Percentiles rank a stretch among this genome's conserved stretches.
phyloP scores from a whole-genome alignment of 2,329 filamentous ascomycete species.

The Aspergillus japonicus region DNA sequence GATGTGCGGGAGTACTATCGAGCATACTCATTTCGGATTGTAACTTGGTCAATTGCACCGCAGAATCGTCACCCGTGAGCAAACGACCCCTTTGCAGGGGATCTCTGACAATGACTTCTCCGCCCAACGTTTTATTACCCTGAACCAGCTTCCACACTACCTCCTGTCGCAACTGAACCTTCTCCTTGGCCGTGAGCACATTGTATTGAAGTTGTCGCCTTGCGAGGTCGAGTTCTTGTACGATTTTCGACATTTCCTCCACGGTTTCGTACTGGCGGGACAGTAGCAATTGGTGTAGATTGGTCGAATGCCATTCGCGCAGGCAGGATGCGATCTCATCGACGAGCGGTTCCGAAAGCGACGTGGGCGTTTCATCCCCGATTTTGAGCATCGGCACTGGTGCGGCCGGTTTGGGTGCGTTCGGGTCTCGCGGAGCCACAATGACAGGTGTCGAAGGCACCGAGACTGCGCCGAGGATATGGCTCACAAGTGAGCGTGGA shows the following conservation, averaged over 20 bases:
- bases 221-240: constrained; percentile 78
- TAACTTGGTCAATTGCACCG: constrained; percentile 83
- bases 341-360: constrained; percentile 81
- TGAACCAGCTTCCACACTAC: constrained; percentile 94
- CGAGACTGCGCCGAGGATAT: constrained; percentile 28
- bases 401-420: constrained; percentile 71
- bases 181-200: constrained; percentile 83
- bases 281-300: constrained; percentile 87
- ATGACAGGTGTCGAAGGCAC: constrained; percentile 35
- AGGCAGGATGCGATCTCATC: constrained; percentile 97
- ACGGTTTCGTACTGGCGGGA: constrained; percentile 76
- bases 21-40: constrained; percentile 96
- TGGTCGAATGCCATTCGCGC: constrained; percentile 97
- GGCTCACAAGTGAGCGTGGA: constrained; percentile 29
- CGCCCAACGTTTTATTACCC: constrained; percentile 90
- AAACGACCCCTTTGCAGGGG: constrained; percentile 79
- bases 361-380: constrained; percentile 93
- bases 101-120: constrained; percentile 92
- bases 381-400: constrained; percentile 97
- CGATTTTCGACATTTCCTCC: constrained; percentile 76
- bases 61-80: constrained; percentile 87
- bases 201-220: constrained; percentile 90
- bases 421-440: constrained; percentile 57
- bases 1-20: constrained; percentile 71
- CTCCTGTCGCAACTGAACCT: constrained; percentile 75